Evolutionary conservation across 1,139 yeast genomes (phyloP).

Genomic region (Pichia sp.): DNA sequence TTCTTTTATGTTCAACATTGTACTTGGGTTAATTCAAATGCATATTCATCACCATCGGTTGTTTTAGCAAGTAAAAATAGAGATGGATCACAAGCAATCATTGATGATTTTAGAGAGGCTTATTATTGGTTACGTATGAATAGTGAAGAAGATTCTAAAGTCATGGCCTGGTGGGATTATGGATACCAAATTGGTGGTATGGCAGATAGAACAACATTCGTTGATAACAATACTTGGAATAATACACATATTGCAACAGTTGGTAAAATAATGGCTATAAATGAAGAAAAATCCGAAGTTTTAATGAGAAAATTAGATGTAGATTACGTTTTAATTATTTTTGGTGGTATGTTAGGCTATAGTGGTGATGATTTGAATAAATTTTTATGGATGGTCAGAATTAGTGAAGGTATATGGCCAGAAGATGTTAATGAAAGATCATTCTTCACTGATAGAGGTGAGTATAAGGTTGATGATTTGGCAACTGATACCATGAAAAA

Average conservation of each 20-base stretch:
- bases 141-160: constrained; percentile 90
- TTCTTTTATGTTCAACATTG: constrained; percentile 86
- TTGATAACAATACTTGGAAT: constrained; percentile 99
- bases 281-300: constrained; percentile 83
- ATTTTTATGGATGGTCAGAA: constrained; percentile 98
- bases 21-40: constrained; percentile 94
- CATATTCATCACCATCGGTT: constrained; percentile 97
- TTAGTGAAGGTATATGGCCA: constrained; percentile 99
- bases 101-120: constrained; percentile 98
- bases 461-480: constrained; percentile 73
- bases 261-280: constrained; percentile 93
- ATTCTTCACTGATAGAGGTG: constrained; percentile 80
- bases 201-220: constrained; percentile 98
- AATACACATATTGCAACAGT: constrained; percentile 99
- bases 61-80: constrained; percentile 80
- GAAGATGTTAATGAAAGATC: constrained; percentile 85
- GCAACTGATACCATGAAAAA: constrained; percentile 84
- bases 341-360: constrained; percentile 91
- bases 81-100: constrained; percentile 79
- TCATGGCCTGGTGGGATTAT: constrained; percentile 99
- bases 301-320: constrained; percentile 89
- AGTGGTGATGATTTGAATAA: constrained; percentile 97
- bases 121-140: constrained; percentile 99
- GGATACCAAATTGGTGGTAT: constrained; percentile 99
- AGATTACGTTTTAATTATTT: constrained; percentile 86